Evolutionary conservation across 495 filamentous ascomycete genomes (phyloP).

Genomic region (Penicillium mononematosum): DNA sequence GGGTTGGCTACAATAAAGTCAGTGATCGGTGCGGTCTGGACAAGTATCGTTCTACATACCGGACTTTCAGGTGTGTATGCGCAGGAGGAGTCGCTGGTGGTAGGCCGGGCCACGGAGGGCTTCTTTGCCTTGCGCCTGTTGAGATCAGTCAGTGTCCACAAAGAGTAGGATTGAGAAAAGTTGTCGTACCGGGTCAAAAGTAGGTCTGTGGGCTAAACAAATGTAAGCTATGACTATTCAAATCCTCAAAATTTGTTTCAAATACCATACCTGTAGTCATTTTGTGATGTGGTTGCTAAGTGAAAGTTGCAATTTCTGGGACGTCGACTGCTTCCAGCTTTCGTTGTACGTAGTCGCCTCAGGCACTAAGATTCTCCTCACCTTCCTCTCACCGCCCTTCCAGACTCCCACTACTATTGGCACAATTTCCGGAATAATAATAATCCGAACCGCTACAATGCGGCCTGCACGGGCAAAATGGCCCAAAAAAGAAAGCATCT

Average conservation of each 20-base stretch:
- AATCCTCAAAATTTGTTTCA: not conserved
- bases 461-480: constrained; percentile 26
- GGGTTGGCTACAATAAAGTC: constrained; percentile 57
- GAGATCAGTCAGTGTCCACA: constrained; percentile 15
- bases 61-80: constrained; percentile 84
- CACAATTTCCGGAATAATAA: not conserved
- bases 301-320: not conserved
- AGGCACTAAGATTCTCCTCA: constrained; percentile 4
- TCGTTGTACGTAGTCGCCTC: constrained; percentile 1
- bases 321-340: not conserved
- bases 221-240: constrained; percentile 26
- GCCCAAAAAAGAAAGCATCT: constrained; percentile 25
- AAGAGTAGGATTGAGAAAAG: constrained; percentile 23
- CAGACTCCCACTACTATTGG: constrained; percentile 6
- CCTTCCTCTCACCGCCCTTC: constrained; percentile 14
- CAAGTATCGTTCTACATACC: constrained; percentile 43
- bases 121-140: constrained; percentile 88
- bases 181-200: constrained; percentile 78
- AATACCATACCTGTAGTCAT: constrained; percentile 65
- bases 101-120: constrained; percentile 91
- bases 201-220: constrained; percentile 69
- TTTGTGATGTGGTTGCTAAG: constrained; percentile 19
- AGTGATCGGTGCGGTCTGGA: constrained; percentile 7
- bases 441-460: constrained; percentile 24
- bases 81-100: constrained; percentile 92